Evolutionary conservation across 805 yeast species (phyloP).

Genomic region (Ogataea dorogensis): DNA sequence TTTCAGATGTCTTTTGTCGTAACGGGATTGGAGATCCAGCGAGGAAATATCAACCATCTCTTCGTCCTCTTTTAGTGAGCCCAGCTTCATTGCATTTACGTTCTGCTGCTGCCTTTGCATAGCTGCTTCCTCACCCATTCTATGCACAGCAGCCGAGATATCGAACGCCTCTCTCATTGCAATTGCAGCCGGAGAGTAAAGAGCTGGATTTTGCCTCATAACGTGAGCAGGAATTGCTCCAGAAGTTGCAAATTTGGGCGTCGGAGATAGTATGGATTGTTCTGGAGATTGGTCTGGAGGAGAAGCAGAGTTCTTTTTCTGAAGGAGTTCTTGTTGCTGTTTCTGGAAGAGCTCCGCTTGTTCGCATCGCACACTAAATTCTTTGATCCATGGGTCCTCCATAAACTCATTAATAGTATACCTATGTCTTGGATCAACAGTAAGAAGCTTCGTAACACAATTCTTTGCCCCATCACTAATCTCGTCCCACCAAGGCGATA

Average conservation of each 20-base stretch:
- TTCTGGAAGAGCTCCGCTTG: slow-evolving; percentile 27
- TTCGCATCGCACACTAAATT: slow-evolving; percentile 31
- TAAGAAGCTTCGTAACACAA: slow-evolving; percentile 62
- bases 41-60: slow-evolving; percentile 17
- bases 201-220: slow-evolving; percentile 22
- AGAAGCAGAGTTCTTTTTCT: slow-evolving; percentile 9
- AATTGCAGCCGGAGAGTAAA: slow-evolving; percentile 57
- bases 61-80: slow-evolving; percentile 21
- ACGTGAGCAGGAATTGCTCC: slow-evolving; percentile 23
- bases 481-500: slow-evolving; percentile 90
- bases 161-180: slow-evolving; percentile 62
- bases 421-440: slow-evolving; percentile 67
- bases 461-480: slow-evolving; percentile 66
- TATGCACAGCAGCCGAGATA: slow-evolving; percentile 58
- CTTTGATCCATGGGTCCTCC: slow-evolving; percentile 71
- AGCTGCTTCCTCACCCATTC: slow-evolving; percentile 52
- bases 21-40: slow-evolving; percentile 13
- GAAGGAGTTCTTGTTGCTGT: slow-evolving; percentile 20
- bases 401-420: slow-evolving; percentile 72
- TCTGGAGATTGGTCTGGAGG: slow-evolving; percentile 1
- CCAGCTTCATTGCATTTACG: slow-evolving; percentile 6
- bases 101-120: slow-evolving; percentile 12
- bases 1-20: slow-evolving; percentile 5
- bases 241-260: slow-evolving; percentile 5
- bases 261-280: slow-evolving; percentile 4